Conservation (phyloP, 768 basidiomycete genomes). For the Phylloporus sp. region DNA sequence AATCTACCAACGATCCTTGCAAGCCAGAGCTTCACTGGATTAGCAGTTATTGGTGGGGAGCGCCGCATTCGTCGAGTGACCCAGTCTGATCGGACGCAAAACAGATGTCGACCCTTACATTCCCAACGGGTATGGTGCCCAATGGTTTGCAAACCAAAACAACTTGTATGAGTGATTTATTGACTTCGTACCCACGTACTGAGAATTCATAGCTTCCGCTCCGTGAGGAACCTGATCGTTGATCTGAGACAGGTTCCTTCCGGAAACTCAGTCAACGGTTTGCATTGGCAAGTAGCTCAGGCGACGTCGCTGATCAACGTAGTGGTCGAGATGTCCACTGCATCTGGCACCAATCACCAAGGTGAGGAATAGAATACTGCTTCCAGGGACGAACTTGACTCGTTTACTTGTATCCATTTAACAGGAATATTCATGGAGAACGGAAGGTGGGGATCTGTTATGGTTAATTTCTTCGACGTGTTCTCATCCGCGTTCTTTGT, state of each 20-base stretch:
- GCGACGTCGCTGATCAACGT: conserved; percentile 72
- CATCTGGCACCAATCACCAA: conserved; percentile 57
- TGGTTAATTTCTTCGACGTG: no score
- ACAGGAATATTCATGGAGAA: conserved; percentile 72
- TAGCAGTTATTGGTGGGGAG: conserved; percentile 66
- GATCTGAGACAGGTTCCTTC: conserved; percentile 59
- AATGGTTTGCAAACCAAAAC: conserved; percentile 23
- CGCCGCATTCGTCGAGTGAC: no score
- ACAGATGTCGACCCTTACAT: conserved; percentile 73
- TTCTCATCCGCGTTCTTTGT: not conserved
- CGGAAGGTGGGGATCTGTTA: conserved; percentile 47
- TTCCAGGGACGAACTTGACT: not conserved
- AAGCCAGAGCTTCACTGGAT: conserved; percentile 52
- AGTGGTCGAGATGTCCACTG: conserved; percentile 67
- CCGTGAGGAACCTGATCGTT: conserved; percentile 71
- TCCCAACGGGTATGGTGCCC: conserved; percentile 40
- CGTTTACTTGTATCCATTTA: not conserved
- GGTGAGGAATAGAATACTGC: conserved; percentile 36
- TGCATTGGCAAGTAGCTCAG: conserved; percentile 84
- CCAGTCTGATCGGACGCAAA: no score
- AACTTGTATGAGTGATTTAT: conserved; percentile 17
- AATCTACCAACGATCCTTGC: conserved; percentile 66
- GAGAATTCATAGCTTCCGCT: conserved; percentile 51
- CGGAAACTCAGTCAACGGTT: conserved; percentile 52
- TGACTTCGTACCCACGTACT: not conserved